Base-by-base conservation (phyloP, 2,329 filamentous ascomycete species). In the Alternaria angustiovoidea region DNA sequence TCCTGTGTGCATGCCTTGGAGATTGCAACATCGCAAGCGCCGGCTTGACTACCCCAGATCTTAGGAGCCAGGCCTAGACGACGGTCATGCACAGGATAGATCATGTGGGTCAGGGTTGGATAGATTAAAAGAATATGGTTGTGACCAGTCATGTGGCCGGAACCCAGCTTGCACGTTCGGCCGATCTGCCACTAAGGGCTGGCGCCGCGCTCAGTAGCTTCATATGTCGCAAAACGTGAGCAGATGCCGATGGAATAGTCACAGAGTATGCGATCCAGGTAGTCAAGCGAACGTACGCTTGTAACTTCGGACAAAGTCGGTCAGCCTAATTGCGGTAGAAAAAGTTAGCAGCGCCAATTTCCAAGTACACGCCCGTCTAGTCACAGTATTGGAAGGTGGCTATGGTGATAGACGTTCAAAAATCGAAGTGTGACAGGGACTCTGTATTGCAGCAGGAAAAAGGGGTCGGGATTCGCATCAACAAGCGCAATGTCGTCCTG, bases 81-180 rank as follows among this genome's bases (percentile, higher is more conserved):
- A 62, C 42, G 57, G 52, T 56, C 55, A 58, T 60, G 63, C 63
- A 59, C 63, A 54, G 61, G 55, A 57, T 65, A 66, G 64, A 71
- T 71, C 68, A 70, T 64, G 57, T 36, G 66, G 67, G 56, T 46
- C 57, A 43, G 53, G 46, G 49, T 28, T 26, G 44, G 52, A 66
- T 71, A 70, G 54, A 72, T 72, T 68, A 66, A 68, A 46, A 38
- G 62, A 51, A 56, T 49, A 54, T 59, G 36, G 28, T 43, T 46
- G 48, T 42, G 56, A 44, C 71, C 71, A 75, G 67, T 75, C 57
- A 71, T 57, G 62, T 63, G 64, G 41, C 51, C 3, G 30, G 22
- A 54, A 46, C 52, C 52, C 51, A 42, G 65, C 57, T 32, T 66
- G 54, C 63, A 63, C 43, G 55, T 62, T 64, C 44, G 41, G 49